These are phyloP conservation scores for Rosa multiflora DNA, from an alignment of 306 rosid genomes.

Conservation along the genomic window DNA sequence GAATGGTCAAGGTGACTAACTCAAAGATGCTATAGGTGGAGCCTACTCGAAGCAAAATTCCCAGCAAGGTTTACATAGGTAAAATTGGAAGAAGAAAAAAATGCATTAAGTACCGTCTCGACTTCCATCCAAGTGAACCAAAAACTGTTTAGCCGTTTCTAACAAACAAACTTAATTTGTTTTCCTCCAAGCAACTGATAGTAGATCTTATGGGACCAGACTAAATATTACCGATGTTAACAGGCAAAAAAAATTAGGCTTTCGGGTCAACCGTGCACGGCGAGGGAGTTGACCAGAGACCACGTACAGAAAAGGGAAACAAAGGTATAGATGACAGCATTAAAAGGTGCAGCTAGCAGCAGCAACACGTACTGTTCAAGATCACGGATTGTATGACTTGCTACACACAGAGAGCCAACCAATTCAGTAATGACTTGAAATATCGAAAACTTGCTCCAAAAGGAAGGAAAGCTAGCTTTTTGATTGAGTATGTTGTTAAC, in stretches of 20 bases:
- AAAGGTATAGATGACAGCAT: not conserved
- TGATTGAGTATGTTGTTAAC: constrained; percentile 30
- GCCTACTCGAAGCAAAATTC: not conserved
- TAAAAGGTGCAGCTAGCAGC: constrained; percentile 23
- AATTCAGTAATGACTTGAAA: constrained; percentile 10
- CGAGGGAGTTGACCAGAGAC: constrained; percentile 13
- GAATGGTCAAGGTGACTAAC: not conserved
- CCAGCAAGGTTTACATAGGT: not conserved
- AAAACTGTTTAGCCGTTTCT: not conserved
- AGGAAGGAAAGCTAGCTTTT: constrained; percentile 16
- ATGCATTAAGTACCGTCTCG: not conserved
- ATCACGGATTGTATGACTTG: constrained; percentile 40
- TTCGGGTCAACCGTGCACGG: constrained; percentile 13
- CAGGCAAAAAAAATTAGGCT: not conserved
- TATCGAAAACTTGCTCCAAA: constrained; percentile 11
- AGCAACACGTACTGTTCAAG: not conserved
- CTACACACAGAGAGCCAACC: constrained; percentile 8
- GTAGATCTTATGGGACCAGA: constrained; percentile 3
- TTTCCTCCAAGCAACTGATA: not conserved
- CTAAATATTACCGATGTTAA: not conserved
- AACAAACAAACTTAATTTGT: not conserved
- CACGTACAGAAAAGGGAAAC: not conserved
- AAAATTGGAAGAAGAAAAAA: not conserved
- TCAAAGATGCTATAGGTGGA: not conserved
- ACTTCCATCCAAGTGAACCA: not conserved